A percentile compares a stretch with the other conserved stretches of the same genome.
These are phyloP conservation scores for Myotisia sp. DNA, from an alignment of 2,329 filamentous ascomycete species.

Conservation along the genomic window DNA sequence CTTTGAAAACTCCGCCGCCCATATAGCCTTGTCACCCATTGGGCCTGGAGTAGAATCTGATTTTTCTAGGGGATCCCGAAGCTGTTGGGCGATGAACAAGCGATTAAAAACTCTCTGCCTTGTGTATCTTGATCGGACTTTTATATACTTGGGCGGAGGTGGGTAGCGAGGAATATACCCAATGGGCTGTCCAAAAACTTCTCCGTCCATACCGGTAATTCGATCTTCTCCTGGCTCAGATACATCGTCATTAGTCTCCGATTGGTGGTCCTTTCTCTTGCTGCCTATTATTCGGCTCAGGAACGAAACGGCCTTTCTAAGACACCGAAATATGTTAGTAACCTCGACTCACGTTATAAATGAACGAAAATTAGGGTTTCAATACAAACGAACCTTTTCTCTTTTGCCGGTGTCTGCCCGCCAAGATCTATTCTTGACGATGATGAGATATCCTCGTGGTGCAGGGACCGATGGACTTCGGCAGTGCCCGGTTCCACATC, in stretches of 20 bases:
- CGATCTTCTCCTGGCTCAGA: conserved; percentile 58
- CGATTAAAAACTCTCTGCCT: conserved; percentile 68
- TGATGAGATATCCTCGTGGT: conserved; percentile 20
- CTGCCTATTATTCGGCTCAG: conserved; percentile 67
- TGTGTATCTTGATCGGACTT: conserved; percentile 67
- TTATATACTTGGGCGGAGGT: conserved; percentile 81
- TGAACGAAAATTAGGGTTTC: not conserved
- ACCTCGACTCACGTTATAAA: not conserved
- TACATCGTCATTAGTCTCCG: conserved; percentile 43
- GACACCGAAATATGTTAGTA: not conserved
- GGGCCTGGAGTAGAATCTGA: conserved; percentile 20
- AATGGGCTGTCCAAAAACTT: conserved; percentile 64
- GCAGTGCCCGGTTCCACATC: conserved; percentile 28
- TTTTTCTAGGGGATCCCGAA: conserved; percentile 39
- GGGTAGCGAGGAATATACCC: conserved; percentile 79
- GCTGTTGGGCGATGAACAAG: conserved; percentile 81
- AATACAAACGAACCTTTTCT: conserved; percentile 48
- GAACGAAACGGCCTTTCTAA: conserved; percentile 76
- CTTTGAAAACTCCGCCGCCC: conserved; percentile 83
- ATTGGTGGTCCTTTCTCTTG: conserved; percentile 52
- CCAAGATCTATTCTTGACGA: conserved; percentile 8
- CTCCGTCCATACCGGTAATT: conserved; percentile 67
- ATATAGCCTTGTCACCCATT: conserved; percentile 52
- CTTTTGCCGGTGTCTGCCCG: conserved; percentile 32
- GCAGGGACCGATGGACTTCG: conserved; percentile 21